phyloP scores from a whole-genome alignment of 1,284 basidiomycete genomes.

The Malassezia psittaci region DNA sequence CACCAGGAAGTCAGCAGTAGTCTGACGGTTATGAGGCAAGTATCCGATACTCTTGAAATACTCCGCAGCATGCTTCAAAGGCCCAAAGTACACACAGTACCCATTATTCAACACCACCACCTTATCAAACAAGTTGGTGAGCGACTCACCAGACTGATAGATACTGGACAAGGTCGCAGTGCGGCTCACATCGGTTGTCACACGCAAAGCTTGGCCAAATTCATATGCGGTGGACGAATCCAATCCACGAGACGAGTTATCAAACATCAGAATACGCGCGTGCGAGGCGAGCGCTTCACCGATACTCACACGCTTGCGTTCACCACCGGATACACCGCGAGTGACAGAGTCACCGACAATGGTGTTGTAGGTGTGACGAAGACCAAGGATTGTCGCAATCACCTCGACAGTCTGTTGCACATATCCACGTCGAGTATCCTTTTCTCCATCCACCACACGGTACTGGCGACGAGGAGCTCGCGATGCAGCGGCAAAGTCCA shows the following conservation, averaged over 20 bases:
- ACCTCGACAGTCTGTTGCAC: slow-evolving; percentile 26
- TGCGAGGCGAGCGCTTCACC: slow-evolving; percentile 47
- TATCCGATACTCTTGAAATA: slow-evolving; percentile 38
- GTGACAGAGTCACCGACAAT: slow-evolving; percentile 46
- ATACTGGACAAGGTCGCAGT: slow-evolving; percentile 28
- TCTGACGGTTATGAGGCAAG: slow-evolving; percentile 50
- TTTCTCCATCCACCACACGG: slow-evolving; percentile 18
- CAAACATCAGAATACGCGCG: slow-evolving; percentile 32
- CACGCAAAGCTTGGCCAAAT: slow-evolving; percentile 31
- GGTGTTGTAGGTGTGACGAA: slow-evolving; percentile 39
- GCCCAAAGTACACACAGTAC: slow-evolving; percentile 45
- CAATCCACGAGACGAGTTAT: slow-evolving; percentile 39
- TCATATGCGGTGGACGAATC: slow-evolving; percentile 38
- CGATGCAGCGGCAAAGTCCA: slow-evolving; percentile 33
- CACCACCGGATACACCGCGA: slow-evolving; percentile 51
- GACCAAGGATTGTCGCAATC: slow-evolving; percentile 32
- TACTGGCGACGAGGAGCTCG: slow-evolving; percentile 28
- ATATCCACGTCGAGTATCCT: slow-evolving; percentile 18
- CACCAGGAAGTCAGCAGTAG: slow-evolving; percentile 44
- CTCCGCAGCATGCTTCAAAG: slow-evolving; percentile 21
- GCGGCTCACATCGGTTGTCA: slow-evolving; percentile 26
- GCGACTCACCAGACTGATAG: slow-evolving; percentile 38
- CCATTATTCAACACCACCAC: slow-evolving; percentile 34
- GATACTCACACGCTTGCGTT: slow-evolving; percentile 38
- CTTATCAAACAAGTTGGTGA: slow-evolving; percentile 40